A percentile compares a stretch with the other conserved stretches of the same genome.
Conservation (phyloP, 2,329 filamentous ascomycete species). For the Gnomoniopsis smithogilvyi region DNA sequence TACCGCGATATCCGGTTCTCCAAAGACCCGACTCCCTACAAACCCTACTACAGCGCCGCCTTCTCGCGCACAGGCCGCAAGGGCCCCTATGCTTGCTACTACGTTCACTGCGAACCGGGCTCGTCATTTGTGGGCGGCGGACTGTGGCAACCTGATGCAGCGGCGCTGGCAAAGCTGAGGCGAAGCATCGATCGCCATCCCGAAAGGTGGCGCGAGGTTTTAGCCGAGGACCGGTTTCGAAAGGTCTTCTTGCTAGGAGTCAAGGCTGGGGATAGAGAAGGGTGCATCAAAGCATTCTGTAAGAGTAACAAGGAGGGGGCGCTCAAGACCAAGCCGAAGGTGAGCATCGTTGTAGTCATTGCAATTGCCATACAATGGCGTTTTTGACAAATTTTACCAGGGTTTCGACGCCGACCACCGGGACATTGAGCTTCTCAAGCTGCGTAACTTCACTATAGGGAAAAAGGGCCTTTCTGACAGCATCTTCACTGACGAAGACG, state of each 20-base stretch:
- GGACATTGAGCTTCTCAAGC: conserved; percentile 76
- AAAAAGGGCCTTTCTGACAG: conserved; percentile 60
- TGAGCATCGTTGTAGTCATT: conserved; percentile 33
- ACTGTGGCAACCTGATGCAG: conserved; percentile 73
- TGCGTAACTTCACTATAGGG: conserved; percentile 75
- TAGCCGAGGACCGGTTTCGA: conserved; percentile 60
- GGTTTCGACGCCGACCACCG: conserved; percentile 71
- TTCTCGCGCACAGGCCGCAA: conserved; percentile 88
- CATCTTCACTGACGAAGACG: conserved; percentile 59
- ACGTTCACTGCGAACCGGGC: conserved; percentile 75
- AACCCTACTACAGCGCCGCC: conserved; percentile 81
- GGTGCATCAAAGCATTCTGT: conserved; percentile 67
- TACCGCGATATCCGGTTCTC: conserved; percentile 84
- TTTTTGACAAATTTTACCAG: conserved; percentile 36
- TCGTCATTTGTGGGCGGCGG: conserved; percentile 76
- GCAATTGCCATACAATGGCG: neutral
- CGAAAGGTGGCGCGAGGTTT: conserved; percentile 62
- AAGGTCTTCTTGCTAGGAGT: conserved; percentile 61
- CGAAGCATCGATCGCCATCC: conserved; percentile 73
- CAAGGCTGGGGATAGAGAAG: conserved; percentile 49
- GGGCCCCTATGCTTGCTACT: conserved; percentile 84
- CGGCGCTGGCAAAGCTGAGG: conserved; percentile 64
- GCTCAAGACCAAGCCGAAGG: conserved; percentile 83
- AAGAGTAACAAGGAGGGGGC: conserved; percentile 68
- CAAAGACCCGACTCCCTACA: conserved; percentile 83